Percentiles rank a stretch among this genome's conserved stretches.
phyloP scores from a whole-genome alignment of 139 green algal genomes.

The Coelastrella sp. region DNA sequence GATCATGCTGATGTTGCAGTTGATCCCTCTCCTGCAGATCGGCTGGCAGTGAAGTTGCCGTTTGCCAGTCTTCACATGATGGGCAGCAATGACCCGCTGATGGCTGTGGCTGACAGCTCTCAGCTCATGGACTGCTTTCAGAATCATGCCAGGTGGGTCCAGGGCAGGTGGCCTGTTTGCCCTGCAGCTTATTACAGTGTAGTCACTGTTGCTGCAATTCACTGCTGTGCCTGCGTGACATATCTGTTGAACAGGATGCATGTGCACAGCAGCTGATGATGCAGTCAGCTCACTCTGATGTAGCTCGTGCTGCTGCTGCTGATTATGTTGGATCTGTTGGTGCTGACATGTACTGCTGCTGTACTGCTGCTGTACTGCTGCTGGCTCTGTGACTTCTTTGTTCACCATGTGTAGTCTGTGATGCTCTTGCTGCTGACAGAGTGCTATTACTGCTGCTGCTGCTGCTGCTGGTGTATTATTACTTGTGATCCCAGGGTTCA shows the following conservation, averaged over 20 bases:
- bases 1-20: neutral
- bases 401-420: neutral
- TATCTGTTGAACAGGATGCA: no score
- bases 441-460: neutral
- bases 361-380: neutral
- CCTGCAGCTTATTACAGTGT: no score
- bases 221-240: no score
- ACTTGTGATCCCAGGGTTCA: neutral
- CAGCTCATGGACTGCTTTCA: constrained; percentile 51
- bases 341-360: neutral
- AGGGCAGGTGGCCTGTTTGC: no score
- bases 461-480: neutral
- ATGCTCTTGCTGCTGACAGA: neutral
- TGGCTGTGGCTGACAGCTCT: constrained; percentile 39
- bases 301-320: neutral
- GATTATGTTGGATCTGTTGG: neutral
- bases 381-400: neutral
- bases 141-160: constrained; percentile 5
- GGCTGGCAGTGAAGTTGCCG: constrained; percentile 27
- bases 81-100: constrained; percentile 48
- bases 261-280: no score
- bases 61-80: constrained; percentile 58
- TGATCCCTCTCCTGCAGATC: neutral
- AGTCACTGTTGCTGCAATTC: no score
- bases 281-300: no score